Evolutionary conservation across 2,329 filamentous ascomycete genomes (phyloP), one percentile per base, ranked within the genome.

Genomic region (Didymellaceae sp.): DNA sequence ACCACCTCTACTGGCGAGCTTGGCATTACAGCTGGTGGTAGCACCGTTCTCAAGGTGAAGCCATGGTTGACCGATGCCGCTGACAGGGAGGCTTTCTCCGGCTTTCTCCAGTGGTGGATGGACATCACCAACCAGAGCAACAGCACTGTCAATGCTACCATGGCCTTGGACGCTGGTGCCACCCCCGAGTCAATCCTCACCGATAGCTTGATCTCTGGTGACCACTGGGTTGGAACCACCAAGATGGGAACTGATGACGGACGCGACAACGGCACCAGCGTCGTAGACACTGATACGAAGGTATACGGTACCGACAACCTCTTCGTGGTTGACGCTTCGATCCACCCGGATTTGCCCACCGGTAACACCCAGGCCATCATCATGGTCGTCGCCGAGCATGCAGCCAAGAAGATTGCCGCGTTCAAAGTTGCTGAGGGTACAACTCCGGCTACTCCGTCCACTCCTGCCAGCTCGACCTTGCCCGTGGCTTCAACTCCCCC

Each of bases 351-450:
- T 55, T 82, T 88, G 59, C 79, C 85, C 2, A 85, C 85, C 0
- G 84, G 85, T 14, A 90, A 90, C 72, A 87, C 87, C 1, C 82
- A 83, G 38, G 81, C 84, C 1, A 80, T 84, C 30, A 83, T 88
- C 59, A 84, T 88, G 66, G 77, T 85, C 28, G 84, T 80, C 17
- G 82, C 85, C n/a, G 86, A 89, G 75, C 79, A 80, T 33, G 85
- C 85, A 6, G 79, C 79, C 3, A 76, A 77, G 59, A 79, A 73
- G 57, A 82, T 82, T 53, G 60, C 82, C n/a, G 77, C 75, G 10
- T 59, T 80, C 22, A 54, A 52, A 9, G 47, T 54, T 3, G 43
- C 30, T 8, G 39, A 52, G 0, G 26, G 6, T 60, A 54, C 48
- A 78, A 78, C 66, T 60, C 66, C 4, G 79, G 72, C 59, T 78